These are phyloP conservation scores for Botryosphaeria dothidea DNA, from an alignment of 2,329 filamentous ascomycete species.

Conservation along the genomic window DNA sequence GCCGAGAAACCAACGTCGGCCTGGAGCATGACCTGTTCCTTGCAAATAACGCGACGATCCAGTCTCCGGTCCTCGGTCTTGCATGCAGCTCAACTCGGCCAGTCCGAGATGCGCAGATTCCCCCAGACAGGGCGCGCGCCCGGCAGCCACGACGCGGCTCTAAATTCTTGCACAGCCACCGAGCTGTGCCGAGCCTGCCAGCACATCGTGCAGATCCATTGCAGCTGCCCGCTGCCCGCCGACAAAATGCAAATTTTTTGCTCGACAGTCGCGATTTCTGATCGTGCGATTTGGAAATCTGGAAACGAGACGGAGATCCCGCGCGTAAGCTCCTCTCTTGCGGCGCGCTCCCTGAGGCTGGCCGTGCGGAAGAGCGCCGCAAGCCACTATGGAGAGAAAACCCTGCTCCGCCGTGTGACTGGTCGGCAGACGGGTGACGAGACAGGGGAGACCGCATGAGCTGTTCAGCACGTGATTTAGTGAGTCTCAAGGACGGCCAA, in stretches of 20 bases:
- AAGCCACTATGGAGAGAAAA: slow-evolving; percentile 2
- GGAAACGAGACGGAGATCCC: slow-evolving; percentile 17
- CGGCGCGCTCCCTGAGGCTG: slow-evolving; percentile 5
- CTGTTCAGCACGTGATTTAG: background rate
- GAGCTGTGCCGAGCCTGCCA: slow-evolving; percentile 1
- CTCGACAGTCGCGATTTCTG: background rate
- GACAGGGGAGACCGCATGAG: background rate
- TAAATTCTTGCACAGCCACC: background rate
- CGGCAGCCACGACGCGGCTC: slow-evolving; percentile 4
- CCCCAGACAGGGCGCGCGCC: slow-evolving; percentile 3
- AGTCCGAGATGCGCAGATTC: slow-evolving; percentile 13
- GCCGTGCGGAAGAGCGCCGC: slow-evolving; percentile 13
- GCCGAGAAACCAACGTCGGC: background rate
- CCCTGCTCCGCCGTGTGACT: slow-evolving; percentile 13
- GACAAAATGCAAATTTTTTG: background rate
- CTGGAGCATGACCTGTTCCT: slow-evolving; percentile 3
- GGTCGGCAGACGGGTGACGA: slow-evolving; percentile 12
- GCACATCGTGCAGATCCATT: slow-evolving; percentile 8
- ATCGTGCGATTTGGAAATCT: background rate
- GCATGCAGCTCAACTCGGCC: slow-evolving; percentile 13
- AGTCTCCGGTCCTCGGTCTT: slow-evolving; percentile 9
- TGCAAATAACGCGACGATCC: slow-evolving; percentile 8
- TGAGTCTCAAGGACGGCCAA: background rate
- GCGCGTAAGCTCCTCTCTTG: slow-evolving; percentile 8
- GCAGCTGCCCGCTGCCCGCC: background rate